phyloP scores from a whole-genome alignment of 805 yeast genomes.

The Yamadazyma scolyti region DNA sequence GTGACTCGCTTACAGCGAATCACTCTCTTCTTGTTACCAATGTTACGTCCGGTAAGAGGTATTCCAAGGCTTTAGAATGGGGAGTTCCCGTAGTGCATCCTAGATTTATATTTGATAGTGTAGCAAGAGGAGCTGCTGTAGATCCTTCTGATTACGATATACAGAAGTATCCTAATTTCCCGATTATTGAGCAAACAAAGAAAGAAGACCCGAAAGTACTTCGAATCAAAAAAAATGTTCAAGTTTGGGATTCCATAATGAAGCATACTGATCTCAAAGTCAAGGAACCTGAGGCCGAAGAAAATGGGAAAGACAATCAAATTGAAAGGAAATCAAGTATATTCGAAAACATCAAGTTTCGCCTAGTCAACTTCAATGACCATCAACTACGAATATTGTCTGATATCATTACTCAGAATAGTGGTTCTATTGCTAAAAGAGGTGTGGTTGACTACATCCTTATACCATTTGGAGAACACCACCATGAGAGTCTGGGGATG shows the following conservation, averaged over 20 bases:
- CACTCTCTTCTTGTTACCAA: conserved; percentile 48
- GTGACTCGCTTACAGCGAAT: conserved; percentile 46
- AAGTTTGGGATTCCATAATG: conserved; percentile 46
- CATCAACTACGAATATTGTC: conserved; percentile 34
- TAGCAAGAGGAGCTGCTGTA: conserved; percentile 41
- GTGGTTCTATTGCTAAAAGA: conserved; percentile 39
- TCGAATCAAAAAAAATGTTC: conserved; percentile 18
- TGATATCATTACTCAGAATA: conserved; percentile 43
- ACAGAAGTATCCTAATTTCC: conserved; percentile 10
- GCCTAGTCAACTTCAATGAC: conserved; percentile 37
- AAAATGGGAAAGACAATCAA: background rate
- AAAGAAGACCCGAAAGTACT: conserved; percentile 26
- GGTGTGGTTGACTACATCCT: conserved; percentile 6
- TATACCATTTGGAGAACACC: conserved; percentile 10
- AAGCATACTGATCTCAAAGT: too few species aligned
- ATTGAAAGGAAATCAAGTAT: conserved; percentile 1
- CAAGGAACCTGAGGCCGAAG: background rate
- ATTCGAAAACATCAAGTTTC: conserved; percentile 7
- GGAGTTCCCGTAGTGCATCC: conserved; percentile 50
- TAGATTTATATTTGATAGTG: conserved; percentile 44
- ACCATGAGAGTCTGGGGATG: background rate
- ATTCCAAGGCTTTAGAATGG: conserved; percentile 51
- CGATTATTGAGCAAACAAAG: conserved; percentile 23
- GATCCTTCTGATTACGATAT: conserved; percentile 39
- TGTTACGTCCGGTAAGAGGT: conserved; percentile 49